Evolutionary conservation across 176 grass and related monocot species (phyloP).

Genomic region (Aegilops tauschii): DNA sequence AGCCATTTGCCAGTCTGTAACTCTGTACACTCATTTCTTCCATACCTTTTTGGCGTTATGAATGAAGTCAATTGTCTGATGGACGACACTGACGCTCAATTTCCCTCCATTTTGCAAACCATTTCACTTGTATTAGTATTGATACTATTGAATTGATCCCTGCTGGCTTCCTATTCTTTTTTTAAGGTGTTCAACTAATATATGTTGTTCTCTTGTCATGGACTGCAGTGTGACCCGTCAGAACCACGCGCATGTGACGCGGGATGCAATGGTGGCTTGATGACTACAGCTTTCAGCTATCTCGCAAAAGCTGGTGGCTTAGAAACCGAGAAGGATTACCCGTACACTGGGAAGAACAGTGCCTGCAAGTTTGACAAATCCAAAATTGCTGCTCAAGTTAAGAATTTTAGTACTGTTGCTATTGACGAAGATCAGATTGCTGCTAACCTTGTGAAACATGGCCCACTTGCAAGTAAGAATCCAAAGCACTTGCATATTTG

Average conservation of each 20-base stretch:
- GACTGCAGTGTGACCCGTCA: constrained; percentile 60
- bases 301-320: constrained; percentile 63
- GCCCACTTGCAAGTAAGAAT: constrained; percentile 76
- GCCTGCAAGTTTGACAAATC: constrained; percentile 81
- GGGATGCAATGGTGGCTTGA: constrained; percentile 85
- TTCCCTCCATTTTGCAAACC: background rate
- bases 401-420: constrained; percentile 67
- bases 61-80: background rate
- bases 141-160: background rate
- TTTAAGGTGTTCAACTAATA: background rate
- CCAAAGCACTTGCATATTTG: background rate
- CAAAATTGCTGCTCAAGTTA: constrained; percentile 69
- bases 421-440: constrained; percentile 74
- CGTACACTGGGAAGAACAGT: constrained; percentile 43
- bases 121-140: background rate
- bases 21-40: background rate
- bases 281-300: constrained; percentile 84
- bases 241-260: constrained; percentile 61
- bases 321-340: constrained; percentile 71
- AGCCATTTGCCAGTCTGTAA: background rate
- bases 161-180: background rate
- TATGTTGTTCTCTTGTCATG: background rate
- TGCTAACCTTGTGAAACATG: constrained; percentile 77
- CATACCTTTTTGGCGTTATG: background rate
- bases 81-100: background rate